Evolutionary conservation across 2,329 filamentous ascomycete genomes (phyloP).

Genomic region (Pestalotiopsis sp.): DNA sequence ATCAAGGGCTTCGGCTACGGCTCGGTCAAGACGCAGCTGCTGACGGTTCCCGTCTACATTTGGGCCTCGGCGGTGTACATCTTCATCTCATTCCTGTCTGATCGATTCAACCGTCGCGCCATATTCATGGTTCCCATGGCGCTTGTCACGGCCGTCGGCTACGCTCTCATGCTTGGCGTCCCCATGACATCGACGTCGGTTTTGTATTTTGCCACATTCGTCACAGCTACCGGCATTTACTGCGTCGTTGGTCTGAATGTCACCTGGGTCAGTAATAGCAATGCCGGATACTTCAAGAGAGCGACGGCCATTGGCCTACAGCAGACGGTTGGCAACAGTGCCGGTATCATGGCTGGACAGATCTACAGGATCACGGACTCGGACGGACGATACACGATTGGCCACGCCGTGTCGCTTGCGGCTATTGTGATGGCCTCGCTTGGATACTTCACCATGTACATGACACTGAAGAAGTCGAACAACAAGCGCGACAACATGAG

Average conservation of each 20-base stretch:
- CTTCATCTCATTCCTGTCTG: conserved; percentile 12
- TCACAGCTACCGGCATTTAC: conserved; percentile 22
- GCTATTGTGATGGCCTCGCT: conserved; percentile 14
- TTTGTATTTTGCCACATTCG: conserved; percentile 20
- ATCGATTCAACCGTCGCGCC: conserved; percentile 15
- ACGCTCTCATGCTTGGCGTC: conserved; percentile 15
- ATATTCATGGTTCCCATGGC: conserved; percentile 17
- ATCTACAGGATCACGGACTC: conserved; percentile 18
- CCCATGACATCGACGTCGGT: neutral
- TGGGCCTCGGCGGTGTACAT: conserved; percentile 14
- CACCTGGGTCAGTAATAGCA: conserved; percentile 21
- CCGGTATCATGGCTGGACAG: conserved; percentile 26
- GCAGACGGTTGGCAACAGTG: conserved; percentile 26
- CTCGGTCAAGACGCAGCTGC: conserved; percentile 10
- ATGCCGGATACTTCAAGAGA: conserved; percentile 23
- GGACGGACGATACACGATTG: conserved; percentile 18
- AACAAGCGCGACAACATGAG: conserved; percentile 16
- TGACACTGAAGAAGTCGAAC: conserved; percentile 10
- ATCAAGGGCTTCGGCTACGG: conserved; percentile 16
- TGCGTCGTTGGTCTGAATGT: conserved; percentile 21
- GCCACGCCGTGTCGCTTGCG: conserved; percentile 17
- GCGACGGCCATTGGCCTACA: conserved; percentile 20
- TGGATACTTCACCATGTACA: conserved; percentile 17
- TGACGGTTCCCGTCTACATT: conserved; percentile 17
- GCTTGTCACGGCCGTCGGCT: conserved; percentile 12